Evolutionary conservation across 164 flowering plant genomes (phyloP).

Genomic region (Chimonanthus praecox): DNA sequence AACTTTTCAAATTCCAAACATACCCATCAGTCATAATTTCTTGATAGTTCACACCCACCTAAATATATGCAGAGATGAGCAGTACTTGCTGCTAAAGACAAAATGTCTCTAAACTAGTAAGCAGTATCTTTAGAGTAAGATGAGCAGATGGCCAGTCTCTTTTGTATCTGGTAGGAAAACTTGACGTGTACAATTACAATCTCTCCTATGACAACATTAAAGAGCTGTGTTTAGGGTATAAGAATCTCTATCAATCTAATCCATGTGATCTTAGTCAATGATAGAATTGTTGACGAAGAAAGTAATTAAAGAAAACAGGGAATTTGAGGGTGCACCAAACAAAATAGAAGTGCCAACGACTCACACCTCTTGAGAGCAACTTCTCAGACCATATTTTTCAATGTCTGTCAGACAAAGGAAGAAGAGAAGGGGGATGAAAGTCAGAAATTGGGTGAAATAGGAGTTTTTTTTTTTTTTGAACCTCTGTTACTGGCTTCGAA

Average conservation of each 20-base stretch:
- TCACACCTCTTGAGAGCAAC: constrained; percentile 2
- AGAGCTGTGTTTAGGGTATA: not conserved
- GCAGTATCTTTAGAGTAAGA: not conserved
- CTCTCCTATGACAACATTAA: not conserved
- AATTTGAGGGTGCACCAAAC: constrained; percentile 1
- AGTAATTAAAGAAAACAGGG: not conserved
- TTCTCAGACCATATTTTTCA: not conserved
- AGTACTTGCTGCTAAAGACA: not conserved
- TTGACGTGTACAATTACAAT: not conserved
- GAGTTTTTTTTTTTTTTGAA: not conserved
- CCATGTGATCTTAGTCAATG: not conserved
- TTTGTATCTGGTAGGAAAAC: not conserved
- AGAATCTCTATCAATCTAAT: not conserved
- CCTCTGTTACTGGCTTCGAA: not conserved
- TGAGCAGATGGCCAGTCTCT: not conserved
- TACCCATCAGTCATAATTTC: too few species aligned
- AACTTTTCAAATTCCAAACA: too few species aligned
- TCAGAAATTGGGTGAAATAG: not conserved
- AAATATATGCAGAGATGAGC: not conserved
- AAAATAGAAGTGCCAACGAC: constrained; percentile 5
- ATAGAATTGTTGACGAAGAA: not conserved
- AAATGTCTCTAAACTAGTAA: not conserved
- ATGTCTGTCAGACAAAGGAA: not conserved
- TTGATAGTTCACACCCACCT: not conserved
- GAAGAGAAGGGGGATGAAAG: not conserved